Percentiles rank a stretch among this genome's conserved stretches.
Conservation (phyloP, 768 basidiomycete species). For the Boletus fagicola region DNA sequence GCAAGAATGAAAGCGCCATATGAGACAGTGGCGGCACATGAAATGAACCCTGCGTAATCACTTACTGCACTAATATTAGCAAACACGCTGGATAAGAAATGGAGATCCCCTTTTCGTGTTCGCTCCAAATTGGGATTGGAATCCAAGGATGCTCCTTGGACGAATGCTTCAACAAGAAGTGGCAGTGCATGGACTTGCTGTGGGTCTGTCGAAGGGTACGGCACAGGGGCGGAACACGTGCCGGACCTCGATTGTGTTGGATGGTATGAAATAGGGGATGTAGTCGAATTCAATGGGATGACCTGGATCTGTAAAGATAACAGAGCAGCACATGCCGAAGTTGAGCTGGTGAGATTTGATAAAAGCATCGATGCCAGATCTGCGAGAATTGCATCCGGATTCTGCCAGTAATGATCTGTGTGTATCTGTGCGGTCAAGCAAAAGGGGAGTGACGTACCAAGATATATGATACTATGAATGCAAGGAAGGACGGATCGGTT, state of each 20-base stretch:
- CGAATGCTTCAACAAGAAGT: slow-evolving; percentile 87
- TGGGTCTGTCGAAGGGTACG: slow-evolving; percentile 58
- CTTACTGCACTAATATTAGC: slow-evolving; percentile 84
- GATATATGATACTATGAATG: slow-evolving; percentile 86
- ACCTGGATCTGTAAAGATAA: slow-evolving; percentile 66
- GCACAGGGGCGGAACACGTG: slow-evolving; percentile 73
- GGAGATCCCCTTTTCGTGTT: slow-evolving; percentile 70
- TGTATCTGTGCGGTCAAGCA: slow-evolving; percentile 3
- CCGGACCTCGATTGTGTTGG: slow-evolving; percentile 76
- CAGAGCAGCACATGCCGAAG: slow-evolving; percentile 61
- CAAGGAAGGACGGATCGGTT: slow-evolving; percentile 69
- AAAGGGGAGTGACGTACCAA: slow-evolving; percentile 54
- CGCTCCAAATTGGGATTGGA: slow-evolving; percentile 50
- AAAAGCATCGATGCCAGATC: slow-evolving; percentile 97
- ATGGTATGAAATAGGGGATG: slow-evolving; percentile 57
- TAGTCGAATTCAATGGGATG: slow-evolving; percentile 41
- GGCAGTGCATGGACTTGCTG: slow-evolving; percentile 65
- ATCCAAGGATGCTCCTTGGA: slow-evolving; percentile 61
- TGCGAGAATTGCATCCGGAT: slow-evolving; percentile 85
- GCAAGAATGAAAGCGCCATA: not conserved
- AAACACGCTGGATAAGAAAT: slow-evolving; percentile 93
- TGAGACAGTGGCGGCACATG: slow-evolving; percentile 1
- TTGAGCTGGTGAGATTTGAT: slow-evolving; percentile 85
- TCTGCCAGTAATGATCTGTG: slow-evolving; percentile 48
- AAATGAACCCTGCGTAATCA: slow-evolving; percentile 9